phyloP scores from a whole-genome alignment of 2,329 filamentous ascomycete species.

The Fusarium brachygibbosum region DNA sequence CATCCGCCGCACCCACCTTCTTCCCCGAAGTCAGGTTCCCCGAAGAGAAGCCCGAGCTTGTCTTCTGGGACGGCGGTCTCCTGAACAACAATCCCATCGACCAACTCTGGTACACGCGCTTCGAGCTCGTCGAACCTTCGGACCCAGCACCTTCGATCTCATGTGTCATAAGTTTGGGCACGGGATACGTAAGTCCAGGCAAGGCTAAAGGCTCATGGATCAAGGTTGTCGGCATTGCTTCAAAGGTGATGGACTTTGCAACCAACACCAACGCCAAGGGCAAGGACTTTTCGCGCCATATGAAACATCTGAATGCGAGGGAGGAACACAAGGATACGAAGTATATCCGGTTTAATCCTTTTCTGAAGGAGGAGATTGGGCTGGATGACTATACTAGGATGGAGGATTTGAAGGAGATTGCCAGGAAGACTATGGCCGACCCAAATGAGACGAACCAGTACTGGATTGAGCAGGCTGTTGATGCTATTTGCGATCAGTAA shows the following conservation, averaged over 20 bases:
- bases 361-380: conserved; percentile 23
- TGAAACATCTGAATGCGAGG: conserved; percentile 7
- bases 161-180: conserved; percentile 33
- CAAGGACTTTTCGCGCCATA: conserved; percentile 39
- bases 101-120: conserved; percentile 40
- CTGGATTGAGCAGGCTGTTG: conserved; percentile 9
- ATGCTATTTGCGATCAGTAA: conserved; percentile 13
- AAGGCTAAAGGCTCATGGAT: conserved; percentile 25
- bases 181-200: conserved; percentile 23
- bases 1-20: conserved; percentile 37
- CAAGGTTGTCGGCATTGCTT: conserved; percentile 23
- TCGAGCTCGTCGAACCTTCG: conserved; percentile 26
- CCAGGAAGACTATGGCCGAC: background rate
- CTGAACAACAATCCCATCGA: conserved; percentile 43
- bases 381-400: conserved; percentile 31
- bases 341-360: conserved; percentile 28
- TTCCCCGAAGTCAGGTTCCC: conserved; percentile 37
- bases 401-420: conserved; percentile 2
- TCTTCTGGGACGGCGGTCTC: conserved; percentile 39
- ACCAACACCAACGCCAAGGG: conserved; percentile 42
- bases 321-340: conserved; percentile 23
- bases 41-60: conserved; percentile 9
- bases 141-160: conserved; percentile 16
- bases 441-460: background rate
- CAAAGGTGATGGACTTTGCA: conserved; percentile 39